Evolutionary conservation across 805 yeast genomes (phyloP).

Genomic region (Suhomyces sp.): DNA sequence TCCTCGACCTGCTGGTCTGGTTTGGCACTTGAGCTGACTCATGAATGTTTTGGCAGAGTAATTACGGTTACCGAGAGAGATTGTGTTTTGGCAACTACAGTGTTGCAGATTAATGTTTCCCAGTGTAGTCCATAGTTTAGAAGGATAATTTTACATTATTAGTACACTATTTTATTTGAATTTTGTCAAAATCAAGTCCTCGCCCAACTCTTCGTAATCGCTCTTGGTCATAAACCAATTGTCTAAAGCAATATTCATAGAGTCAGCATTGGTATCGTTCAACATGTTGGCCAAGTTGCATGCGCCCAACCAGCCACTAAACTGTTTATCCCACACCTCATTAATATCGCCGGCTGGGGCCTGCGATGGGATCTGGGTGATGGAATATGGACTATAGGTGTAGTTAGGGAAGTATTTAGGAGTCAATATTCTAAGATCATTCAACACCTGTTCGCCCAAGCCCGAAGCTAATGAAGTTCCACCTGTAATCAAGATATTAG

Average conservation of each 20-base stretch:
- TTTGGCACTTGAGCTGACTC: no score
- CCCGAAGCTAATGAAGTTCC: slow-evolving; percentile 56
- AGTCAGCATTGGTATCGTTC: slow-evolving; percentile 37
- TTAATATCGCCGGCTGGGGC: slow-evolving; percentile 25
- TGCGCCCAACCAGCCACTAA: slow-evolving; percentile 72
- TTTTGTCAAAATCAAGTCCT: slow-evolving; percentile 35
- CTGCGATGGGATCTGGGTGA: slow-evolving; percentile 20
- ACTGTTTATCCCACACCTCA: slow-evolving; percentile 50
- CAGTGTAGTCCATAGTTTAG: background rate
- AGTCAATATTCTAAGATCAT: slow-evolving; percentile 49
- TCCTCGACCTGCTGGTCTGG: no score
- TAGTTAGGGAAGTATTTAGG: slow-evolving; percentile 47
- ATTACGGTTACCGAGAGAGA: no score
- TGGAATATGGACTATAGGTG: slow-evolving; percentile 33
- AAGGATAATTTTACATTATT: background rate
- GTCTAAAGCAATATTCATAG: slow-evolving; percentile 38
- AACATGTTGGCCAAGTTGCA: slow-evolving; percentile 62
- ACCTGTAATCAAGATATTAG: slow-evolving; percentile 57
- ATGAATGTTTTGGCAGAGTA: no score
- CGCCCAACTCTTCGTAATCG: slow-evolving; percentile 66
- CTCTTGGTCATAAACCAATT: slow-evolving; percentile 57
- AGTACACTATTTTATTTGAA: slow-evolving; percentile 21
- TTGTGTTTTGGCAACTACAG: no score
- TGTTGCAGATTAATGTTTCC: background rate
- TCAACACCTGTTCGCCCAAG: slow-evolving; percentile 51